phyloP scores from a whole-genome alignment of 2,329 filamentous ascomycete species.

The Chrysosporium keratinophilum region DNA sequence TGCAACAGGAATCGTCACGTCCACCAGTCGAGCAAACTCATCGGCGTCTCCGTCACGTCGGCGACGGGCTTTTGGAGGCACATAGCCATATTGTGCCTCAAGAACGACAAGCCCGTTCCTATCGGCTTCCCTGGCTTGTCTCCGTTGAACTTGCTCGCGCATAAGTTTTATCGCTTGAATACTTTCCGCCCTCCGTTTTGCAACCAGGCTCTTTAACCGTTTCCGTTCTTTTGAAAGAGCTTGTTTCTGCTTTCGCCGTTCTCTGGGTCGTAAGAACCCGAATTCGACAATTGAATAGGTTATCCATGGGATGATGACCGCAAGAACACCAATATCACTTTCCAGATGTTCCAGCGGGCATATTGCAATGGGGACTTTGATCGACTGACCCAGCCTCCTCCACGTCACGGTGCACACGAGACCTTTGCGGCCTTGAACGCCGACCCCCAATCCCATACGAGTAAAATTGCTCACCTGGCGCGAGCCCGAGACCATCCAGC shows the following conservation, averaged over 20 bases:
- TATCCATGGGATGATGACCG: constrained; percentile 31
- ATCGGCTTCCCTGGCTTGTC: constrained; percentile 28
- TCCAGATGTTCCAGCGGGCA: constrained; percentile 28
- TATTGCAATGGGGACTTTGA: constrained; percentile 32
- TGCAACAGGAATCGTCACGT: constrained; percentile 38
- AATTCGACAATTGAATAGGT: constrained; percentile 35
- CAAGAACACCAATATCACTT: constrained; percentile 27
- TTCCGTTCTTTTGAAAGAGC: constrained; percentile 29
- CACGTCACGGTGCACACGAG: constrained; percentile 33
- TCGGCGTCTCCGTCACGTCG: constrained; percentile 16
- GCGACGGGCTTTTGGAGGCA: constrained; percentile 21
- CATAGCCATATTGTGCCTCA: constrained; percentile 34
- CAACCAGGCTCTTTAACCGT: constrained; percentile 28
- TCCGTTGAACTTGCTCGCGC: constrained; percentile 30
- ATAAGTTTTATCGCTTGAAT: constrained; percentile 33
- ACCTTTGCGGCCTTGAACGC: constrained; percentile 27
- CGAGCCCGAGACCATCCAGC: constrained; percentile 29
- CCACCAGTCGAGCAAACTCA: constrained; percentile 17
- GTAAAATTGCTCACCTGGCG: constrained; percentile 32
- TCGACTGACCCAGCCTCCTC: constrained; percentile 33
- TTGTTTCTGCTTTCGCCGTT: constrained; percentile 28
- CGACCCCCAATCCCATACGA: constrained; percentile 32
- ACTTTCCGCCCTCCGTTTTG: constrained; percentile 30
- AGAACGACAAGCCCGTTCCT: constrained; percentile 32
- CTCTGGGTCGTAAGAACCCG: constrained; percentile 31